Base-by-base conservation (phyloP, 805 yeast species). In the Saturnispora sanitii region DNA sequence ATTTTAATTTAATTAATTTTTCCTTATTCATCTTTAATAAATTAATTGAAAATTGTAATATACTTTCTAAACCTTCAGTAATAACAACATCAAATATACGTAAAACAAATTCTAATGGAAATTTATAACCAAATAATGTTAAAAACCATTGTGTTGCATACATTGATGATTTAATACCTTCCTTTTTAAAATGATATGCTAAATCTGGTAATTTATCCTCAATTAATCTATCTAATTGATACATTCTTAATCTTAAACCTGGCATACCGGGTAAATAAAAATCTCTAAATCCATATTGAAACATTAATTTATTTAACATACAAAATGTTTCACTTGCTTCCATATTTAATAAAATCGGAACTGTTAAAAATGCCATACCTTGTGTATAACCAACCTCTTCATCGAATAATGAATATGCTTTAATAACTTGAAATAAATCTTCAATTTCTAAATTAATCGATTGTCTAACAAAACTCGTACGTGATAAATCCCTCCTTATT, bases 131-230 rank as follows among this genome's bases (percentile, higher is more conserved):
- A 62, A 92, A 92, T 49, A 92, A 71, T 0, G 97, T 92, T 51
- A 92, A 69, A 55, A 92, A 90, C 98, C 98, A 92, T 61, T 92
- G 97, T 2, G 95, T 79, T 0, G 96, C 97, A 66, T 85, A 92
- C 97, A 90, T 90, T 18, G 94, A 81, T 3, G 95, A 82, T 45
- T 80, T 73, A 19, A 92, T 77, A 5, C 96, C 96, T 59, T 90
- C 94, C 47, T 87, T 77, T 21, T 71, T 68, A 50, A 92, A 65
- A 64, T 92, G 97, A 35, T 73, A 71, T 56, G 75, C 75, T 36
- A 92, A 67, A 6, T 66, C 66, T 0, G 97, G 97, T 17, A 78
- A 65, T 34, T 68, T 61, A 47, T 79, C 90, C 57, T 88, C 96
- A 28, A 92, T 54, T 38, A 90, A 60, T 42, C 96, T 70, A 57